These are phyloP conservation scores for Excoecaria agallocha DNA, from an alignment of 345 rosid genomes.

Conservation along the genomic window DNA sequence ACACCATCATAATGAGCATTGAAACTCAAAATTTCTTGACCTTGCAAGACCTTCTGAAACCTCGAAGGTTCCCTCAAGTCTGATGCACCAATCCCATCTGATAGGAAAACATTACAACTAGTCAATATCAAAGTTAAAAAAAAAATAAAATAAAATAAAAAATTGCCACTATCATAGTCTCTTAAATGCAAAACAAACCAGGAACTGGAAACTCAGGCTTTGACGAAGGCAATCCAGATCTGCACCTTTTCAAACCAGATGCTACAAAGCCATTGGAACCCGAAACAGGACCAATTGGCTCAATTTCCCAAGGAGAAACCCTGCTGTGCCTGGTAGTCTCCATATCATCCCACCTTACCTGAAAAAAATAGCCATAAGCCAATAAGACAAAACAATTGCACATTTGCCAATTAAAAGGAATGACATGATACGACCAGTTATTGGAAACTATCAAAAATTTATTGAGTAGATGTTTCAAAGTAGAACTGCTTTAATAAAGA, in stretches of 20 bases:
- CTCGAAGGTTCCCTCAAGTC: conserved; percentile 88
- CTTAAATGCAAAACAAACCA: conserved; percentile 39
- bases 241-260: conserved; percentile 69
- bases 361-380: conserved; percentile 13
- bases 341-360: conserved; percentile 93
- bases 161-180: not conserved
- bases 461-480: not conserved
- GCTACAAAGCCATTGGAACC: conserved; percentile 50
- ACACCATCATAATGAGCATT: conserved; percentile 48
- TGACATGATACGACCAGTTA: no score
- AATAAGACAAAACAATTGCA: not conserved
- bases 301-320: conserved; percentile 96
- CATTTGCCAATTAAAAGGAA: no score
- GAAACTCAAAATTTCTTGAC: conserved; percentile 95
- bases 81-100: conserved; percentile 74
- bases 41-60: conserved; percentile 99
- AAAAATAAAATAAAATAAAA: no score
- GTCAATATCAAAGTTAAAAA: not conserved
- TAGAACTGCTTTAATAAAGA: not conserved
- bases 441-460: not conserved
- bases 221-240: conserved; percentile 67
- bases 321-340: conserved; percentile 61
- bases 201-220: conserved; percentile 70
- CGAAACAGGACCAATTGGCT: conserved; percentile 61
- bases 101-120: not conserved